phyloP scores from a whole-genome alignment of 225 moss, liverwort and hornwort genomes.

The Polytrichum commune region DNA sequence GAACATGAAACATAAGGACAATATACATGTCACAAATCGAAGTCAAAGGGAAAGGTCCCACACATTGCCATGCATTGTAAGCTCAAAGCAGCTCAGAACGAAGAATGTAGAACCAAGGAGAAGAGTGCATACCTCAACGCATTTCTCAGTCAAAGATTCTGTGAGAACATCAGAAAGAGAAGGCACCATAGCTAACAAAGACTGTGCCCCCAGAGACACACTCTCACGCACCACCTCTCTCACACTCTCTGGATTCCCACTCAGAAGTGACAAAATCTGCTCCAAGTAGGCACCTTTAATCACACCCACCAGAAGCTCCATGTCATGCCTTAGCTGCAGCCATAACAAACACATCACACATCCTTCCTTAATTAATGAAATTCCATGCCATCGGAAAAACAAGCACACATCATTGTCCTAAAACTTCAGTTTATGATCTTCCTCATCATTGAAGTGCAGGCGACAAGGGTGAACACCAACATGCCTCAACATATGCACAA shows the following conservation, averaged over 20 bases:
- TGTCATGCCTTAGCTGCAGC: constrained; percentile 73
- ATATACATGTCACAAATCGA: neutral
- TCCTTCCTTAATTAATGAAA: neutral
- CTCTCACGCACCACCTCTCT: constrained; percentile 54
- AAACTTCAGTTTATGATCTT: too few relatives aligned
- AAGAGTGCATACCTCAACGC: constrained; percentile 69
- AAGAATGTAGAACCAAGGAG: neutral
- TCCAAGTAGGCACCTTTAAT: constrained; percentile 63
- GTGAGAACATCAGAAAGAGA: constrained; percentile 74
- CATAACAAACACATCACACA: constrained; percentile 21
- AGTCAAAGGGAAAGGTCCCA: neutral
- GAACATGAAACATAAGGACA: too few relatives aligned
- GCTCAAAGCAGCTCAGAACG: neutral
- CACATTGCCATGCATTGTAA: neutral
- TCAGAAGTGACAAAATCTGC: constrained; percentile 48
- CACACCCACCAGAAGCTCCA: constrained; percentile 57
- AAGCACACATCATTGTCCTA: too few relatives aligned
- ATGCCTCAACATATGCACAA: too few relatives aligned
- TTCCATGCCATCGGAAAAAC: too few relatives aligned
- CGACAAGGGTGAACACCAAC: too few relatives aligned
- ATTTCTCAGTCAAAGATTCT: constrained; percentile 83
- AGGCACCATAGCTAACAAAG: constrained; percentile 59
- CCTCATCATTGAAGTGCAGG: too few relatives aligned
- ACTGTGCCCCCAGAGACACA: constrained; percentile 62
- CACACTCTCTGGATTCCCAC: constrained; percentile 48